Percentiles rank a stretch among this genome's conserved stretches.
phyloP scores from a whole-genome alignment of 2,329 filamentous ascomycete species.

The Aureobasidium sp. region DNA sequence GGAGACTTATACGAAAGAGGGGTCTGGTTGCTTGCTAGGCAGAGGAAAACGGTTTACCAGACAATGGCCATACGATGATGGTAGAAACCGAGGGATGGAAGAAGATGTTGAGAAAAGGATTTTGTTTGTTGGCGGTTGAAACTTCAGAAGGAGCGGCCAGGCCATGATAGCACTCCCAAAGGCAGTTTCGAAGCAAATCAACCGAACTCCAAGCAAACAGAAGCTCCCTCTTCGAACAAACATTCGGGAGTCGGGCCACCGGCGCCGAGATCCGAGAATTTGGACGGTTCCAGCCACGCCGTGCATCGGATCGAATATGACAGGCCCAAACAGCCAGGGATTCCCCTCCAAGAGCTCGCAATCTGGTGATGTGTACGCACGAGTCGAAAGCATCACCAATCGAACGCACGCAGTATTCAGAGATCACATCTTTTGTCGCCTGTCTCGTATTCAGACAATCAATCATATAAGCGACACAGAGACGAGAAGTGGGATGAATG shows the following conservation, averaged over 20 bases:
- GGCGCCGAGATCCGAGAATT: slow-evolving; percentile 1
- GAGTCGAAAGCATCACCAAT: neutral
- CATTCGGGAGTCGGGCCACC: neutral
- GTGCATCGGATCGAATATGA: neutral
- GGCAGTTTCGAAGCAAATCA: neutral
- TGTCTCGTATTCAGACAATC: neutral
- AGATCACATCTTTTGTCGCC: neutral
- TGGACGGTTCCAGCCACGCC: slow-evolving; percentile 7
- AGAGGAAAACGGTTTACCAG: neutral
- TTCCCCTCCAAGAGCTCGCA: neutral
- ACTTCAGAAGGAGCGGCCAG: neutral
- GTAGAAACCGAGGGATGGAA: no score
- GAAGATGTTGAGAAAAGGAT: no score
- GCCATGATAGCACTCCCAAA: neutral
- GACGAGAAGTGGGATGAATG: neutral
- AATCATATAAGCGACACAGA: neutral
- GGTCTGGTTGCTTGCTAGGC: neutral
- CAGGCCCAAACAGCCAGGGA: neutral
- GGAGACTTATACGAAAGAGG: neutral
- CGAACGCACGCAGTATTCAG: neutral
- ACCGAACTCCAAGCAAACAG: slow-evolving; percentile 3
- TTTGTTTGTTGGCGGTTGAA: neutral
- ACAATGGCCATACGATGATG: neutral
- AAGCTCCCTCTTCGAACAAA: neutral
- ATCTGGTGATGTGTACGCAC: neutral